These are phyloP conservation scores for Paraconiothyrium brasiliense DNA, from an alignment of 2,329 filamentous ascomycete genomes.

Conservation along the genomic window DNA sequence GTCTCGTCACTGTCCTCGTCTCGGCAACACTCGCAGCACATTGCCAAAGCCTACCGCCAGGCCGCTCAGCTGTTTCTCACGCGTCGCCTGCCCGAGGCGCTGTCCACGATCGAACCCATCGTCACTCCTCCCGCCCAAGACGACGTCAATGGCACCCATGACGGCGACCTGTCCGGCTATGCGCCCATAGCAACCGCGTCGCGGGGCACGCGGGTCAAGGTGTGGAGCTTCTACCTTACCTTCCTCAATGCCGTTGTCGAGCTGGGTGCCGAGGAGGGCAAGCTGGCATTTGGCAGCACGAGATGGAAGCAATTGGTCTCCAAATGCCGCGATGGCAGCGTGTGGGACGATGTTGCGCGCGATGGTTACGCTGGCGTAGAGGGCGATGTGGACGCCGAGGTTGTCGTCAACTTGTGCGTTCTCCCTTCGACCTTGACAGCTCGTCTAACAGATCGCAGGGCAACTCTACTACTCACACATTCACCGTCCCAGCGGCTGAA, in stretches of 20 bases:
- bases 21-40: slow-evolving; percentile 72
- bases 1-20: slow-evolving; percentile 75
- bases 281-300: slow-evolving; percentile 83
- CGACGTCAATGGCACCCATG: slow-evolving; percentile 29
- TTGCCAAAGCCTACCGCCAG: slow-evolving; percentile 93
- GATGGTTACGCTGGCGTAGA: slow-evolving; percentile 89
- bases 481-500: slow-evolving; percentile 84
- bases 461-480: slow-evolving; percentile 90
- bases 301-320: slow-evolving; percentile 84
- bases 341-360: slow-evolving; percentile 94
- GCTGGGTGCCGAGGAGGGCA: slow-evolving; percentile 88
- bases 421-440: slow-evolving; percentile 1
- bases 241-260: slow-evolving; percentile 92
- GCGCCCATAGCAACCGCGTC: slow-evolving; percentile 84
- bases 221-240: slow-evolving; percentile 97
- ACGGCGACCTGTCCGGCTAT: slow-evolving; percentile 44
- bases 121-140: slow-evolving; percentile 67
- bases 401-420: slow-evolving; percentile 84
- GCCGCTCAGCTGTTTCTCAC: slow-evolving; percentile 94
- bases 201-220: slow-evolving; percentile 85
- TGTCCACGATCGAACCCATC: slow-evolving; percentile 84
- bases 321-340: slow-evolving; percentile 85
- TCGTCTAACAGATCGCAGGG: slow-evolving; percentile 60
- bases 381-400: slow-evolving; percentile 91
- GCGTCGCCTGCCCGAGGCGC: slow-evolving; percentile 87